phyloP scores from a whole-genome alignment of 352 stramenopile genomes.

The Phytophthora melonis region DNA sequence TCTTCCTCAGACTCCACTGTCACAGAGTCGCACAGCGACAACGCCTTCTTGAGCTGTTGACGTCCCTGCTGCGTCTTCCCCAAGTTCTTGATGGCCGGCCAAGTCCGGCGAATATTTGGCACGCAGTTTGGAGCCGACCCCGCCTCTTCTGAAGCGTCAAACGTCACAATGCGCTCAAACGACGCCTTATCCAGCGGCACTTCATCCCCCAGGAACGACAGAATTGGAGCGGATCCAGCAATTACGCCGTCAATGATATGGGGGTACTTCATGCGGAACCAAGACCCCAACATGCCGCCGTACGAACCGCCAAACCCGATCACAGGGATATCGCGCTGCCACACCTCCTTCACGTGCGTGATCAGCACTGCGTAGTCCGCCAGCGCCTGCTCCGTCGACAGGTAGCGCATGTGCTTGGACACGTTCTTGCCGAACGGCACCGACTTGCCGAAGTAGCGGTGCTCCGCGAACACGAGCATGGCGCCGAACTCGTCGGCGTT shows the following conservation, averaged over 20 bases:
- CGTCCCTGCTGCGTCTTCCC: conserved; percentile 57
- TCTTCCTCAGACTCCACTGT: conserved; percentile 57
- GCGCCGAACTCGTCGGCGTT: conserved; percentile 92
- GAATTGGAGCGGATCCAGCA: conserved; percentile 70
- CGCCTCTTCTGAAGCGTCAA: conserved; percentile 69
- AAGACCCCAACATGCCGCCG: conserved; percentile 78
- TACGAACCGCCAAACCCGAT: conserved; percentile 84
- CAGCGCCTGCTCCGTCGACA: conserved; percentile 86
- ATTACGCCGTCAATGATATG: conserved; percentile 76
- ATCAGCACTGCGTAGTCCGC: conserved; percentile 80
- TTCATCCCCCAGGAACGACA: conserved; percentile 65
- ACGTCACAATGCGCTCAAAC: conserved; percentile 78
- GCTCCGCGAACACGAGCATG: conserved; percentile 96
- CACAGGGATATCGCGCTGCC: conserved; percentile 56
- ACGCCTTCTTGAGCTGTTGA: conserved; percentile 41
- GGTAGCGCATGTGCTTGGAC: conserved; percentile 74
- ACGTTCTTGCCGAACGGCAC: conserved; percentile 83
- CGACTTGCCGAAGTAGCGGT: conserved; percentile 96
- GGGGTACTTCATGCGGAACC: conserved; percentile 83
- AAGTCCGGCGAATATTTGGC: conserved; percentile 81
- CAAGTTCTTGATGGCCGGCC: conserved; percentile 64
- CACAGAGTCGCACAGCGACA: conserved; percentile 65
- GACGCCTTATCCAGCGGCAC: conserved; percentile 73
- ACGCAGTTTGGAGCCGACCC: conserved; percentile 77
- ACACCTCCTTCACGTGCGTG: conserved; percentile 57